These are phyloP conservation scores for Ogataea nitratoaversa DNA, from an alignment of 805 yeast species.

Conservation along the genomic window DNA sequence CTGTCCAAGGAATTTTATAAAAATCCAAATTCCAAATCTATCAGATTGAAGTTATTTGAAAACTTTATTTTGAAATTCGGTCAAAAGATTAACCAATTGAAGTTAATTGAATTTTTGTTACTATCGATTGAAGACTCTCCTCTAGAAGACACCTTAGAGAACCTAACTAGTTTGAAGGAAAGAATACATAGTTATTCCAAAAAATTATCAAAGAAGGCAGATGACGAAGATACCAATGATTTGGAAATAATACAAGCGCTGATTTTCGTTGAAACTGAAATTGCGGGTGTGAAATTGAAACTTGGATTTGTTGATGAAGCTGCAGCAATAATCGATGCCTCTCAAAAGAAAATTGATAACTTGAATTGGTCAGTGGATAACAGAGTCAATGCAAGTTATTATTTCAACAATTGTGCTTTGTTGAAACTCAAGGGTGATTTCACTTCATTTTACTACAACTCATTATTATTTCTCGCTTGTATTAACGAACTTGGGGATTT, in stretches of 20 bases:
- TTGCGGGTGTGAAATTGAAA: slow-evolving; percentile 64
- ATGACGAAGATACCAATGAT: slow-evolving; percentile 30
- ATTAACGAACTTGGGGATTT: slow-evolving; percentile 45
- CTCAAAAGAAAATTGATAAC: slow-evolving; percentile 53
- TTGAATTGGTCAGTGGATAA: slow-evolving; percentile 49
- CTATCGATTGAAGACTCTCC: slow-evolving; percentile 41
- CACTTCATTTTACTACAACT: slow-evolving; percentile 75
- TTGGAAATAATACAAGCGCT: slow-evolving; percentile 44
- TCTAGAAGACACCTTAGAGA: slow-evolving; percentile 45
- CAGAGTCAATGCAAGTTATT: slow-evolving; percentile 77
- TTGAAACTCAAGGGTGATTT: slow-evolving; percentile 74
- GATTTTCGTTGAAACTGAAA: slow-evolving; percentile 61
- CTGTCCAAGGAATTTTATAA: slow-evolving; percentile 57
- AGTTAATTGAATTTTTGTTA: slow-evolving; percentile 71
- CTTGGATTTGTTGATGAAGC: slow-evolving; percentile 53
- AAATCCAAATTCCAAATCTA: slow-evolving; percentile 44
- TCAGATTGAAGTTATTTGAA: slow-evolving; percentile 65
- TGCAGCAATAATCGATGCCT: slow-evolving; percentile 60
- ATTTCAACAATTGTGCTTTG: slow-evolving; percentile 72
- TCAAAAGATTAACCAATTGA: slow-evolving; percentile 72
- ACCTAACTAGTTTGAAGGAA: slow-evolving; percentile 40
- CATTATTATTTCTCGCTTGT: slow-evolving; percentile 78
- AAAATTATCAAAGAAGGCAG: slow-evolving; percentile 26
- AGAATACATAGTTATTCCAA: slow-evolving; percentile 41
- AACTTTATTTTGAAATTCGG: slow-evolving; percentile 65